Evolutionary conservation across 2,329 filamentous ascomycete genomes (phyloP).

Genomic region (Ploettnerulaceae sp.): DNA sequence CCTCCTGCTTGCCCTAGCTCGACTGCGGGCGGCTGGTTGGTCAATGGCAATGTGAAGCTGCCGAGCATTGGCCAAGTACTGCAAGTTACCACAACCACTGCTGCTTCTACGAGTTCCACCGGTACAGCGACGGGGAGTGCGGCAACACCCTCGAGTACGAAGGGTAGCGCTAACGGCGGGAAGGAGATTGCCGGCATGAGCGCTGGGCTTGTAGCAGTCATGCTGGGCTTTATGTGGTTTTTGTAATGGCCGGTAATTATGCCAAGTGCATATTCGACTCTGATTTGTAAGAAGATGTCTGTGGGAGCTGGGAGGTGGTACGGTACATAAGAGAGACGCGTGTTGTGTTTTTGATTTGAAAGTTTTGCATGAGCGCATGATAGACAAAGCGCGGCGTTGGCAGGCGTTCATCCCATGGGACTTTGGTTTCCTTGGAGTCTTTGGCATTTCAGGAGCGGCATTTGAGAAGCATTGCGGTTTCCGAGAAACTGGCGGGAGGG

Average conservation of each 20-base stretch:
- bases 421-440: neutral
- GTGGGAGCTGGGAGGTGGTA: neutral
- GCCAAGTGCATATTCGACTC: neutral
- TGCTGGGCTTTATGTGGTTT: conserved; percentile 43
- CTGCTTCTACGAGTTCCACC: conserved; percentile 31
- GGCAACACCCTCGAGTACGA: conserved; percentile 34
- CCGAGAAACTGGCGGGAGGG: too few species aligned
- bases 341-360: neutral
- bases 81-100: conserved; percentile 26
- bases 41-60: conserved; percentile 63
- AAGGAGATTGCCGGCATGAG: conserved; percentile 47
- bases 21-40: conserved; percentile 65
- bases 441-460: neutral
- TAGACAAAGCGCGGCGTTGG: conserved; percentile 26
- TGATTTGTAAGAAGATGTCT: neutral
- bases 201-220: conserved; percentile 45
- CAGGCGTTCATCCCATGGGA: neutral
- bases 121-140: conserved; percentile 19
- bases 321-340: too few species aligned
- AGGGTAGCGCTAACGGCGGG: conserved; percentile 40
- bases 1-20: conserved; percentile 66
- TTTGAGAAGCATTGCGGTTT: too few species aligned
- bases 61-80: conserved; percentile 43
- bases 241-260: conserved; percentile 1
- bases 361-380: conserved; percentile 21